Conservation (phyloP, 208 protist species). For the Leishmania turanica region DNA sequence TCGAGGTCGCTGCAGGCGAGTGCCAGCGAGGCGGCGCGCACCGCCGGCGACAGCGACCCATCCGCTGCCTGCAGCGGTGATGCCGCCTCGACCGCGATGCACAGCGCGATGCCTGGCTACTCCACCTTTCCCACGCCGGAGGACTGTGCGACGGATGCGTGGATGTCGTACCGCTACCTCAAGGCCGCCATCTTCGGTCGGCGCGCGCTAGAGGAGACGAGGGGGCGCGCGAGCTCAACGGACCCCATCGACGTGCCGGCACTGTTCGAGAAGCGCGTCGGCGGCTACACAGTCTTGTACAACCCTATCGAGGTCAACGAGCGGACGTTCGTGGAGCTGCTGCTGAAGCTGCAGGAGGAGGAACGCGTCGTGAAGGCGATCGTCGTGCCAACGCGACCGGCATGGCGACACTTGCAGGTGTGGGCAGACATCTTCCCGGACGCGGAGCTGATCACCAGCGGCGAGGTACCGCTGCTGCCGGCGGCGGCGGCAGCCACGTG, state of each 20-base stretch:
- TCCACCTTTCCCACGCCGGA: conserved; percentile 43
- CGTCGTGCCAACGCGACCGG: conserved; percentile 74
- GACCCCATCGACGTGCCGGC: conserved; percentile 13
- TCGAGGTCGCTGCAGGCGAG: background rate
- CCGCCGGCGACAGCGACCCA: background rate
- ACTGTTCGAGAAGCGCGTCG: conserved; percentile 36
- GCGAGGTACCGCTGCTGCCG: conserved; percentile 27
- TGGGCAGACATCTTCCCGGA: conserved; percentile 86
- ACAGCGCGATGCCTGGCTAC: conserved; percentile 21
- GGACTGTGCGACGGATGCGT: conserved; percentile 33
- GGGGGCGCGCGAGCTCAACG: conserved; percentile 5
- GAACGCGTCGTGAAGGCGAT: conserved; percentile 73
- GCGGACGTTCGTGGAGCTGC: conserved; percentile 50
- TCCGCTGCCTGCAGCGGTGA: background rate
- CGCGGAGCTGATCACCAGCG: conserved; percentile 52
- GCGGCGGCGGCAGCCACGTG: no score
- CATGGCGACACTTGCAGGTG: conserved; percentile 61
- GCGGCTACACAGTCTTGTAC: conserved; percentile 82
- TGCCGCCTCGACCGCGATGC: background rate
- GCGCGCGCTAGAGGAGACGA: conserved; percentile 16
- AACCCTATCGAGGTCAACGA: conserved; percentile 81
- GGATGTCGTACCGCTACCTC: conserved; percentile 32
- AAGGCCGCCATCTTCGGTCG: conserved; percentile 30
- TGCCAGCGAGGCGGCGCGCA: background rate
- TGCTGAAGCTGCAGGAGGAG: conserved; percentile 62